Percentiles rank a stretch among this genome's conserved stretches.
Evolutionary conservation across 192 early-diverging fungal species (phyloP).

Genomic region (Entophlyctis luteolus): DNA sequence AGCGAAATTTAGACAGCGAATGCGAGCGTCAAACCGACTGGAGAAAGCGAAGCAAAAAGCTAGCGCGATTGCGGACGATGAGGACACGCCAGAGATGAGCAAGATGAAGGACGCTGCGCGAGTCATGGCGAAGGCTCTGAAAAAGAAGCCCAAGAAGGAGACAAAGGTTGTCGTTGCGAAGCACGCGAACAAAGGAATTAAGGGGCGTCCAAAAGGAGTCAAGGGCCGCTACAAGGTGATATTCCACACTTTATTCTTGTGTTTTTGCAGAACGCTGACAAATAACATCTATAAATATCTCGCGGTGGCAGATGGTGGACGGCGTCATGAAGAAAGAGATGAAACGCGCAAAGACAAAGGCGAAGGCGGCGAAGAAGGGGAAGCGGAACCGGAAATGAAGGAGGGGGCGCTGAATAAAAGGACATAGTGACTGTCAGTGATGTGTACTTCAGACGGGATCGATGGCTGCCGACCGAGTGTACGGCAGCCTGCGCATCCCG

Average conservation of each 20-base stretch:
- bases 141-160: constrained; percentile 62
- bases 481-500: too few relatives aligned
- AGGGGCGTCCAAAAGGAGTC: constrained; percentile 93
- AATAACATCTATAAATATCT: background rate
- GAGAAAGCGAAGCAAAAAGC: constrained; percentile 87
- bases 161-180: constrained; percentile 88
- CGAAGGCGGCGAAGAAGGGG: constrained; percentile 57
- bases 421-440: too few relatives aligned
- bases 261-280: background rate
- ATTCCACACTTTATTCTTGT: background rate
- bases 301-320: constrained; percentile 94
- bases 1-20: constrained; percentile 95
- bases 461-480: too few relatives aligned
- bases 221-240: constrained; percentile 82
- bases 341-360: constrained; percentile 73
- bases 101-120: constrained; percentile 80
- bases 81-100: constrained; percentile 76
- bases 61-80: constrained; percentile 74
- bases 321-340: constrained; percentile 94
- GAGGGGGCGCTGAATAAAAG: too few relatives aligned
- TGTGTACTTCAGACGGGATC: too few relatives aligned
- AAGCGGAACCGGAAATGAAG: constrained; percentile 26
- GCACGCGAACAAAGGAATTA: constrained; percentile 70
- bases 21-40: constrained; percentile 68
- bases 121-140: constrained; percentile 67